phyloP scores from a whole-genome alignment of 2,329 filamentous ascomycete genomes.

The Penicillium sp. region DNA sequence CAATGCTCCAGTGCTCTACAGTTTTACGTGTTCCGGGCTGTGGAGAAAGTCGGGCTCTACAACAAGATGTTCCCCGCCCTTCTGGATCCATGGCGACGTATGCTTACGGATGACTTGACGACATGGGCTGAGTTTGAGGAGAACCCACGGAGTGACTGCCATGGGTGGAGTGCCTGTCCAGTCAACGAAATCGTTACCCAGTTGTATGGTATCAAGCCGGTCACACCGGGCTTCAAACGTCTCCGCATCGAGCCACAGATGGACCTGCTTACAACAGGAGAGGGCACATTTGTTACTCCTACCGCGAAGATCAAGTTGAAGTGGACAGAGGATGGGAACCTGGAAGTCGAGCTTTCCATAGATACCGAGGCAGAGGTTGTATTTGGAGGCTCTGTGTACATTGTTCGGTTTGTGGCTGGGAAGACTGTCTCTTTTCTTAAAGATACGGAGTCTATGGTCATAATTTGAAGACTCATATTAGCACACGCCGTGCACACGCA shows the following conservation, averaged over 20 bases:
- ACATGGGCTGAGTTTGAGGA: slow-evolving; percentile 27
- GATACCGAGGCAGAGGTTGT: slow-evolving; percentile 8
- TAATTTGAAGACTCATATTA: not conserved
- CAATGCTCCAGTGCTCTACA: slow-evolving; percentile 20
- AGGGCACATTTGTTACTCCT: slow-evolving; percentile 8
- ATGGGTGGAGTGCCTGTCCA: slow-evolving; percentile 25
- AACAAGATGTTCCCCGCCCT: slow-evolving; percentile 15
- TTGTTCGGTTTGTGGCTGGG: not conserved
- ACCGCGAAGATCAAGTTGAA: not conserved
- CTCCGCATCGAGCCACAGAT: slow-evolving; percentile 11
- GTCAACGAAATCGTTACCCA: slow-evolving; percentile 23
- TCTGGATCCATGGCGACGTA: slow-evolving; percentile 21
- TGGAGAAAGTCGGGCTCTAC: slow-evolving; percentile 20
- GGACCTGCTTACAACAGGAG: slow-evolving; percentile 3
- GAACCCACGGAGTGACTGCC: slow-evolving; percentile 25
- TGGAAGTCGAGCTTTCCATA: slow-evolving; percentile 5
- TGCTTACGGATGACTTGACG: slow-evolving; percentile 24
- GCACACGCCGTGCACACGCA: not conserved
- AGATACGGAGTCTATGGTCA: not conserved
- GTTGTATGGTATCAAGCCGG: slow-evolving; percentile 9
- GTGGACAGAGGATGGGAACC: slow-evolving; percentile 1
- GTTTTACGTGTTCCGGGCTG: slow-evolving; percentile 25
- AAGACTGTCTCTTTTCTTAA: not conserved
- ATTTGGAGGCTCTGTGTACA: not conserved
- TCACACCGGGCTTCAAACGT: slow-evolving; percentile 8